Conservation (phyloP, 2,329 filamentous ascomycete species). For the Fusarium duplospermum region DNA sequence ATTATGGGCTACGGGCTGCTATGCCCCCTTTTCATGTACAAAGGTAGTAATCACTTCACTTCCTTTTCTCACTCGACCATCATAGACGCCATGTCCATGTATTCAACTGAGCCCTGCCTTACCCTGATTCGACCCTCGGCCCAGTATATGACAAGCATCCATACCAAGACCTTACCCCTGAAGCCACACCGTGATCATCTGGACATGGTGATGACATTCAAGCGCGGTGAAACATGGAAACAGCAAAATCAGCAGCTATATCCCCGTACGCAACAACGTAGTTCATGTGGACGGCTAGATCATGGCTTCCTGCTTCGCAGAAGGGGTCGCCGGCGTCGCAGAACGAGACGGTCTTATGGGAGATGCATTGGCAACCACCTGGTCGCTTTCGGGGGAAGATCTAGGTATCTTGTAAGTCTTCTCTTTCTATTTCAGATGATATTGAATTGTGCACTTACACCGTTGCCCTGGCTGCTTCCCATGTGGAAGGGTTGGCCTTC, state of each 20-base stretch:
- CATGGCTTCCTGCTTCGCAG: constrained; percentile 31
- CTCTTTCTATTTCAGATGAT: fast-evolving
- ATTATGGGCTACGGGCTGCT: neutral
- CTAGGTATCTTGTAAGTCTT: neutral
- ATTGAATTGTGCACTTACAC: constrained; percentile 19
- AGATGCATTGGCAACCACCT: constrained; percentile 21
- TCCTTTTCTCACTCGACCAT: neutral
- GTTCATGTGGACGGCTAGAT: constrained; percentile 34
- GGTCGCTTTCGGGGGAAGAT: constrained; percentile 34
- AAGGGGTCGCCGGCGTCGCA: constrained; percentile 37
- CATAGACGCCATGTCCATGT: too few relatives aligned
- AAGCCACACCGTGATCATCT: neutral
- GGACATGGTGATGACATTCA: neutral
- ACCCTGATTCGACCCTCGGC: neutral
- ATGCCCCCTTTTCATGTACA: neutral
- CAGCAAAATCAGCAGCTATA: constrained; percentile 21
- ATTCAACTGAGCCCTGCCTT: neutral
- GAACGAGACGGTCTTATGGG: constrained; percentile 26
- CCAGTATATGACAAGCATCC: too few relatives aligned
- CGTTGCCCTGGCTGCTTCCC: constrained; percentile 29
- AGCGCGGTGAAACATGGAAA: constrained; percentile 15
- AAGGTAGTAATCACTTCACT: neutral
- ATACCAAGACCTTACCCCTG: neutral
- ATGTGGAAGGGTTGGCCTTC: constrained; percentile 29
- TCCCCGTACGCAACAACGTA: constrained; percentile 31